Evolutionary conservation across 345 rosid species (phyloP), one percentile per base, ranked within the genome.

Genomic region (Raphanus sativus): DNA sequence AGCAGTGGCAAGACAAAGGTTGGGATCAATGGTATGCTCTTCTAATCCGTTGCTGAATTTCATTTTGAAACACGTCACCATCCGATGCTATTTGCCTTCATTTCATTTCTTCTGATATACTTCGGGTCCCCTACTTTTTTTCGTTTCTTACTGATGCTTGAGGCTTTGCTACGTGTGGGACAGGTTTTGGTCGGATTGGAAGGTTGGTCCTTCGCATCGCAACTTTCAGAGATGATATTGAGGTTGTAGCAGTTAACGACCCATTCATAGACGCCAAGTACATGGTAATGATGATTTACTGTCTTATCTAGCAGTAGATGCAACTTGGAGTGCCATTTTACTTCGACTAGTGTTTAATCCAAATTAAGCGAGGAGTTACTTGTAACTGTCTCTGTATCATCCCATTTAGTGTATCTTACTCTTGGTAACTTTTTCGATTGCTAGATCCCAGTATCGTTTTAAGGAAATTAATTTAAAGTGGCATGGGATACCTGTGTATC

Each of bases 141-240:
- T 36, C 26, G 16, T 2, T n/a, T 61, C 54, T 40, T 30, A 45
- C 9, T 0, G 3, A 58, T 25, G 36, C 26, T 29, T 68, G 58
- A 36, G 24, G 55, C 6, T 54, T 8, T 36, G 5, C 21, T 63
- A 11, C 56, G 26, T 63, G 54, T 3, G 61, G 42, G 69, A 73
- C 84, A 94, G 97, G 98, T 75, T 94, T 92, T 88, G 98, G 98
- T 77, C 93, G 98, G 29, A 92, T 94, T 74, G 98, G 98, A 63
- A 84, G 98, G 77, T 77, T 94, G 89, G 97, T 94, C 74, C 83
- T 94, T 67, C 86, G 98, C 12, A 81, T 94, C 17, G 97, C 98
- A 68, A 85, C 89, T 30, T 83, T 73, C 28, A 90, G 98, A 81
- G 98, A 92, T 85, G 95, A 94, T 76, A 75, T 94, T 30, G 90